A percentile compares a stretch with the other conserved stretches of the same genome.
These are phyloP conservation scores for Teratosphaeria destructans DNA, from an alignment of 2,329 filamentous ascomycete genomes.

Conservation along the genomic window DNA sequence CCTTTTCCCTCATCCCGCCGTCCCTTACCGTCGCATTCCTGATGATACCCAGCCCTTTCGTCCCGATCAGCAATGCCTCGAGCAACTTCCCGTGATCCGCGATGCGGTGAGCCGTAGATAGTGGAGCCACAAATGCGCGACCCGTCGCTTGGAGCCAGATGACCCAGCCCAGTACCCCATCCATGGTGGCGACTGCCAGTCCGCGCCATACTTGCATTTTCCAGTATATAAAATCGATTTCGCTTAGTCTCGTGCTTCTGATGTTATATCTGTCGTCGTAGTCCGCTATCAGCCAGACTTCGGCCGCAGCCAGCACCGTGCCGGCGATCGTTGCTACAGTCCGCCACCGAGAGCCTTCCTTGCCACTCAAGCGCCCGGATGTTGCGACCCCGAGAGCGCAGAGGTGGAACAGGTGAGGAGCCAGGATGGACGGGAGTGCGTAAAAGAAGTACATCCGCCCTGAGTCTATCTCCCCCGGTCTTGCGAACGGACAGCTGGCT, in stretches of 20 bases:
- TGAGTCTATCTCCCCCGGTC: conserved; percentile 27
- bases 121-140: conserved; percentile 58
- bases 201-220: conserved; percentile 52
- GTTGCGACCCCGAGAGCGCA: conserved; percentile 62
- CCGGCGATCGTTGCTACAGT: conserved; percentile 55
- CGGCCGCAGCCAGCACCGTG: conserved; percentile 48
- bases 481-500: conserved; percentile 67
- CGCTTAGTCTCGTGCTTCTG: conserved; percentile 45
- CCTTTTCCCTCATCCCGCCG: conserved; percentile 53
- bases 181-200: conserved; percentile 52
- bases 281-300: conserved; percentile 54
- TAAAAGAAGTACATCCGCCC: conserved; percentile 69
- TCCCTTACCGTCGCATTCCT: conserved; percentile 73
- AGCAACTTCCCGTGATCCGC: conserved; percentile 49
- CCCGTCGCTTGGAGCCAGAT: conserved; percentile 73
- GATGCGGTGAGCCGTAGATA: conserved; percentile 54
- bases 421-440: conserved; percentile 59
- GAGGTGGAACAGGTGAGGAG: conserved; percentile 74
- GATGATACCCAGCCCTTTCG: conserved; percentile 64
- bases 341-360: conserved; percentile 58
- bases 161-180: conserved; percentile 52
- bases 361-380: conserved; percentile 54
- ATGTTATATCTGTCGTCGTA: conserved; percentile 59
- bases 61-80: conserved; percentile 50
- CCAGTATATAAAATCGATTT: conserved; percentile 66